Conservation (phyloP, 2,329 filamentous ascomycete genomes). For the Amesomyces nigricolor region DNA sequence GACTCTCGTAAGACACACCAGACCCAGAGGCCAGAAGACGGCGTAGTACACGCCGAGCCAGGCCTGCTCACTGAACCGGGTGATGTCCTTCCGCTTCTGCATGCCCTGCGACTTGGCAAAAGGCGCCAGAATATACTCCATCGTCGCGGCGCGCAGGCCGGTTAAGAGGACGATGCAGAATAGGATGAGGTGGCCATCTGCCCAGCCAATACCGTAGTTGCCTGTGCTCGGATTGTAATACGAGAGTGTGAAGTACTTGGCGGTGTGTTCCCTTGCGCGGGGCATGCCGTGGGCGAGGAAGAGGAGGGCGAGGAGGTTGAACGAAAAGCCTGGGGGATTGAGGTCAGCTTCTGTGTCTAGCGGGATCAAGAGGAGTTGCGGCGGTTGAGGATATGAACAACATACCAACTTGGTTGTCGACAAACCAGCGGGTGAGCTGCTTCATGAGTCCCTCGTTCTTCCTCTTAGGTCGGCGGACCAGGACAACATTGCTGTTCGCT, state of each 20-base stretch:
- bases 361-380: background rate
- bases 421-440: conserved; percentile 61
- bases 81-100: conserved; percentile 66
- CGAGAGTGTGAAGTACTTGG: conserved; percentile 81
- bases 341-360: conserved; percentile 6
- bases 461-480: conserved; percentile 53
- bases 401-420: conserved; percentile 76
- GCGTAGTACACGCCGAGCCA: conserved; percentile 84
- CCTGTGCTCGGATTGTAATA: conserved; percentile 68
- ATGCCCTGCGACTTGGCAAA: conserved; percentile 69
- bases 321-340: conserved; percentile 60
- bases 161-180: conserved; percentile 83
- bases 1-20: conserved; percentile 51
- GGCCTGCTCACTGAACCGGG: conserved; percentile 88
- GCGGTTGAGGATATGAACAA: conserved; percentile 13
- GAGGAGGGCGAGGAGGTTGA: conserved; percentile 79
- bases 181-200: conserved; percentile 72
- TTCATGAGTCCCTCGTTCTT: conserved; percentile 58
- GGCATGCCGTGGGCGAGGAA: conserved; percentile 80
- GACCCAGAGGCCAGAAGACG: conserved; percentile 75
- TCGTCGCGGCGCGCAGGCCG: conserved; percentile 72
- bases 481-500: conserved; percentile 46
- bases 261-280: conserved; percentile 69
- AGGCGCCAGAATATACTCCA: conserved; percentile 83
- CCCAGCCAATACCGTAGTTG: conserved; percentile 68